Evolutionary conservation across 2,329 filamentous ascomycete genomes (phyloP).

Genomic region (Passalora sequoiae): DNA sequence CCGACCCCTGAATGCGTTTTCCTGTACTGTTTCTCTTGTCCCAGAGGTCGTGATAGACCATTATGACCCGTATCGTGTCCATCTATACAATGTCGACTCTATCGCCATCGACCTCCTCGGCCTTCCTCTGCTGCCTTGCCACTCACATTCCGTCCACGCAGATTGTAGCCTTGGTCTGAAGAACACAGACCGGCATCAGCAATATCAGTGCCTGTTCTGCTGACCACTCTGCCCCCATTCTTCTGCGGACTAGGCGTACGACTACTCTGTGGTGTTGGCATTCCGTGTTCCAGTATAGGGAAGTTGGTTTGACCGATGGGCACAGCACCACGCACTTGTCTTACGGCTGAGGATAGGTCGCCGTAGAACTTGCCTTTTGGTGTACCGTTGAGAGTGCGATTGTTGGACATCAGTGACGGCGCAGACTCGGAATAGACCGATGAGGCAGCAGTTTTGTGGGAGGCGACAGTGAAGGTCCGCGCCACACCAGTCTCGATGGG

Average conservation of each 20-base stretch:
- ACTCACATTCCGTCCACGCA: constrained; percentile 54
- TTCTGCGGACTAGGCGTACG: constrained; percentile 22
- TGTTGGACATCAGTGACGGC: constrained; percentile 21
- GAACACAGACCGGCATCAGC: constrained; percentile 33
- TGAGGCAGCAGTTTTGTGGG: constrained; percentile 25
- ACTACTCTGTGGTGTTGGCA: constrained; percentile 14
- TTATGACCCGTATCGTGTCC: background rate
- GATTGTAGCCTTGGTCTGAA: too few relatives aligned
- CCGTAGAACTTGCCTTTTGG: constrained; percentile 45
- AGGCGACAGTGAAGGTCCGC: constrained; percentile 31
- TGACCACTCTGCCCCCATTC: constrained; percentile 38
- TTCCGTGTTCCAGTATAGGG: constrained; percentile 18
- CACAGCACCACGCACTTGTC: constrained; percentile 32
- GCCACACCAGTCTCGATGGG: constrained; percentile 23
- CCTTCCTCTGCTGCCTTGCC: constrained; percentile 72
- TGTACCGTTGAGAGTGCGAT: constrained; percentile 22
- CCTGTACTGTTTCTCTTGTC: too few relatives aligned
- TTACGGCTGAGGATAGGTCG: constrained; percentile 42
- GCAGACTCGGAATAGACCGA: constrained; percentile 34
- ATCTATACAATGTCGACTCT: too few relatives aligned
- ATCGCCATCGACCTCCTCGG: constrained; percentile 35
- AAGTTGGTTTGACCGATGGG: constrained; percentile 4
- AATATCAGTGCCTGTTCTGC: constrained; percentile 45
- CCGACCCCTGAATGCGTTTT: too few relatives aligned
- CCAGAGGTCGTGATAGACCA: too few relatives aligned